A percentile compares a stretch with the other conserved stretches of the same genome.
phyloP scores from a whole-genome alignment of 1,284 basidiomycete species.

The Ustilago trichophora region DNA sequence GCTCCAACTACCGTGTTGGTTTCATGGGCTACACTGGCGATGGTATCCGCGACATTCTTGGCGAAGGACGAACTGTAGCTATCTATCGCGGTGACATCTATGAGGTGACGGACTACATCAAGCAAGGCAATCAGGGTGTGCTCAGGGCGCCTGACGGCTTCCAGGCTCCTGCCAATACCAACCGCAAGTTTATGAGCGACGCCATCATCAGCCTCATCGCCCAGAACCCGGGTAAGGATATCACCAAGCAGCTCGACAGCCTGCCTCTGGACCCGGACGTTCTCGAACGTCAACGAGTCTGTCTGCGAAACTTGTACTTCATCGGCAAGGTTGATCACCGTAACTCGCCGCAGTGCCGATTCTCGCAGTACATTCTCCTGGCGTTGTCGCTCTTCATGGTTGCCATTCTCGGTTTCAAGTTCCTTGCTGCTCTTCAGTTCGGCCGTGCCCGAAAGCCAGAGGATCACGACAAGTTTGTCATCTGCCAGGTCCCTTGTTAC shows the following conservation, averaged over 20 bases:
- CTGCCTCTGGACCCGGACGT: slow-evolving; percentile 75
- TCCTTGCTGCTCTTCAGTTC: slow-evolving; percentile 92
- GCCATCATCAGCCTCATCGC: slow-evolving; percentile 83
- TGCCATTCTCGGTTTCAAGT: slow-evolving; percentile 96
- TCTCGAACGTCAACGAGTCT: slow-evolving; percentile 82
- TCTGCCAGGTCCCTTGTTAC: slow-evolving; percentile 98
- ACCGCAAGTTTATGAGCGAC: slow-evolving; percentile 79
- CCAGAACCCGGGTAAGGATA: slow-evolving; percentile 80
- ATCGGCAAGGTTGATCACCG: slow-evolving; percentile 92
- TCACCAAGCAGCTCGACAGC: slow-evolving; percentile 79
- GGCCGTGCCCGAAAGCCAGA: slow-evolving; percentile 84
- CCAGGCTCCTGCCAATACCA: slow-evolving; percentile 72
- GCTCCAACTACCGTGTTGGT: slow-evolving; percentile 85
- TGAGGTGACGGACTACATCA: slow-evolving; percentile 81
- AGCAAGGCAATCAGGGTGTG: slow-evolving; percentile 63
- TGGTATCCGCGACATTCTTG: slow-evolving; percentile 76
- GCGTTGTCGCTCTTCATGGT: slow-evolving; percentile 92
- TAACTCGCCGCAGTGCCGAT: slow-evolving; percentile 87
- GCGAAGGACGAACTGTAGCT: slow-evolving; percentile 75
- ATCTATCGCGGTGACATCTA: slow-evolving; percentile 87
- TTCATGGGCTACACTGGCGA: slow-evolving; percentile 87
- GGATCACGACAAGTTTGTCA: slow-evolving; percentile 97
- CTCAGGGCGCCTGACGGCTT: slow-evolving; percentile 74
- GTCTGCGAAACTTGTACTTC: slow-evolving; percentile 90
- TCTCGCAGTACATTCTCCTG: slow-evolving; percentile 90